Percentiles rank a stretch among this genome's conserved stretches.
Evolutionary conservation across 768 basidiomycete genomes (phyloP).

Genomic region (Lactarius hengduanensis): DNA sequence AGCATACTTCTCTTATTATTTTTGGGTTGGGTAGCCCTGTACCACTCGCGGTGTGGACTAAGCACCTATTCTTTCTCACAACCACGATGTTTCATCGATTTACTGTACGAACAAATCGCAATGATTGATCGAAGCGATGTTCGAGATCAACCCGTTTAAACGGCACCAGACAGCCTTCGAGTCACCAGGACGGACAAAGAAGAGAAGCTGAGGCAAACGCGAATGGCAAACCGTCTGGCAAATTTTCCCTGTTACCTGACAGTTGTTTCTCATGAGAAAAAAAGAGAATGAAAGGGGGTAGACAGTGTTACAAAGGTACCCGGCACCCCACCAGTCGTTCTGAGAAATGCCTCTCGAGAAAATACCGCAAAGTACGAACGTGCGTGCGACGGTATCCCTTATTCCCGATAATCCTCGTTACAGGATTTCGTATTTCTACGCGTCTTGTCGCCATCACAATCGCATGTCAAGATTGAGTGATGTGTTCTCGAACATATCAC

Average conservation of each 20-base stretch:
- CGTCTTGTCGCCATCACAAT: background rate
- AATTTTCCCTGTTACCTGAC: background rate
- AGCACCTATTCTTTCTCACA: background rate
- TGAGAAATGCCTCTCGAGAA: background rate
- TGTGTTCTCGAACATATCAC: too few species aligned
- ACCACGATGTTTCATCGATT: background rate
- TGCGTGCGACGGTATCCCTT: background rate
- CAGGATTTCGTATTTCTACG: background rate
- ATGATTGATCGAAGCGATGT: background rate
- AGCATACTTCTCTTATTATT: slow-evolving; percentile 14
- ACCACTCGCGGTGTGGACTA: background rate
- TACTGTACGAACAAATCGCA: background rate
- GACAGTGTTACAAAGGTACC: background rate
- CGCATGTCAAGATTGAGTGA: background rate
- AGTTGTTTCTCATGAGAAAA: background rate
- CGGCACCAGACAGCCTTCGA: background rate
- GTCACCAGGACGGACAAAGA: background rate
- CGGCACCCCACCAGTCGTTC: background rate
- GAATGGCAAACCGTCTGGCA: background rate
- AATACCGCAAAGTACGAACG: background rate
- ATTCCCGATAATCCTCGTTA: background rate
- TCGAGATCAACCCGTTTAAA: background rate
- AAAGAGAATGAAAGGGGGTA: background rate
- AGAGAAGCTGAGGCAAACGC: background rate
- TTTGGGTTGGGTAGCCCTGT: slow-evolving; percentile 8